Evolutionary conservation across 768 basidiomycete genomes (phyloP).

Genomic region (Mrakia frigida): DNA sequence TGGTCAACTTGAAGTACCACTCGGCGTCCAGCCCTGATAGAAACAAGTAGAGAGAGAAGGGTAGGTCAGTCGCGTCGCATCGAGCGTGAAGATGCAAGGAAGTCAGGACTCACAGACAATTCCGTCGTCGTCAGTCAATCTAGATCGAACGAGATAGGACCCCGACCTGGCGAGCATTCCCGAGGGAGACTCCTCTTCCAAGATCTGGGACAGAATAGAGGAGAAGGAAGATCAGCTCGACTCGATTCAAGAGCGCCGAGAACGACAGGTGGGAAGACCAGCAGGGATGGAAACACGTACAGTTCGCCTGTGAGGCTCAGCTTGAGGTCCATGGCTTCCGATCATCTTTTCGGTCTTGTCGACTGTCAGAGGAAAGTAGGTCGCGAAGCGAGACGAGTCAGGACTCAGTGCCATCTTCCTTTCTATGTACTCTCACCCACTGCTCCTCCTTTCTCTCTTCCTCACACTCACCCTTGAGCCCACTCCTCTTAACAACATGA

Average conservation of each 20-base stretch:
- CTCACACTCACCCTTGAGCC: constrained; percentile 57
- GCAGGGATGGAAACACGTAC: constrained; percentile 35
- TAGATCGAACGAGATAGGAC: constrained; percentile 67
- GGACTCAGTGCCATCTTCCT: too few species aligned
- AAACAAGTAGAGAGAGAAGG: not conserved
- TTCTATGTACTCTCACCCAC: too few species aligned
- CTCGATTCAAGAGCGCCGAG: too few species aligned
- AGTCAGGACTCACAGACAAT: constrained; percentile 52
- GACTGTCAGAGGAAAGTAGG: constrained; percentile 50
- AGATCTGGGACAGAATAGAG: constrained; percentile 34
- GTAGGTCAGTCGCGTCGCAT: not conserved
- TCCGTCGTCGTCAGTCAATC: constrained; percentile 49
- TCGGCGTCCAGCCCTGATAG: constrained; percentile 57
- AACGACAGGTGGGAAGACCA: not conserved
- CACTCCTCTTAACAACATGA: constrained; percentile 77
- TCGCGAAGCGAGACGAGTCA: not conserved
- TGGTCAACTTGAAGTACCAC: constrained; percentile 85
- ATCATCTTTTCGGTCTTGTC: constrained; percentile 93
- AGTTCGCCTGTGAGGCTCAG: constrained; percentile 62
- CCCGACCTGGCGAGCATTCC: constrained; percentile 81
- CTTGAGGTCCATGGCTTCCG: constrained; percentile 78
- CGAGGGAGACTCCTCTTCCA: constrained; percentile 52
- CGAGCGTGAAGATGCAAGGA: constrained; percentile 4
- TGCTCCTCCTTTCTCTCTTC: not conserved
- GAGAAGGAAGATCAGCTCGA: not conserved